Evolutionary conservation across 257 asterid genomes (phyloP), one percentile per base, ranked within the genome.

Genomic region (Solanum appendiculatum): DNA sequence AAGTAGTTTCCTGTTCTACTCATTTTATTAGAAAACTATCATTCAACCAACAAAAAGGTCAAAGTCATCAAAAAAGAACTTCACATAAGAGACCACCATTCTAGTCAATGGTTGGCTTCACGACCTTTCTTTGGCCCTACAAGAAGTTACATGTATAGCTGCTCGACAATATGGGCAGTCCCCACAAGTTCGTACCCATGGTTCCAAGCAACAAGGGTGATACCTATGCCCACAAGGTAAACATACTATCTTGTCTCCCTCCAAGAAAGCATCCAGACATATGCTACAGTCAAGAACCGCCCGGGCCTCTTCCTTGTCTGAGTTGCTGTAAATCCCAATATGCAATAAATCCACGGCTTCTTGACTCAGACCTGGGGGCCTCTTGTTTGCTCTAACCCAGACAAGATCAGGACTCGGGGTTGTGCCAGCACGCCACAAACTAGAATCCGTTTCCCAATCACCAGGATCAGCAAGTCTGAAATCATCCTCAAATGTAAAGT

Each of bases 81-180:
- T 23, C 33, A 37, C 12, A 74, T 27, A 25, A 75, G 83, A 75
- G 83, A 23, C 5, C 83, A n/a, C 34, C 56, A 75, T 29, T 74
- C 56, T 75, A 40, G 83, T 75, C 34, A 13, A 74, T 74, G 56
- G 36, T n/a, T 75, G 83, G 21, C 31, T n/a, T 88, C 56, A 44
- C 74, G 20, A 72, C 51, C 75, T 82, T 58, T 82, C 88, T 56
- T 88, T 46, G 34, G 82, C 84, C 25, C 87, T 83, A 27, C 75
- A 34, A 34, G 80, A 31, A 88, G 83, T 86, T 34, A 84, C 89
- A 83, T 84, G 78, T 21, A 95, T 91, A 83, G 86, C 87, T 88
- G 92, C 90, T 23, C 99, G 96, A 86, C 98, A 97, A 88, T 95
- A 91, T 7, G 99, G 99, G 93, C 99, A 95, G 86, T 96, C 98